Conservation (phyloP, 768 basidiomycete species). For the Leccinum subtestaceum region DNA sequence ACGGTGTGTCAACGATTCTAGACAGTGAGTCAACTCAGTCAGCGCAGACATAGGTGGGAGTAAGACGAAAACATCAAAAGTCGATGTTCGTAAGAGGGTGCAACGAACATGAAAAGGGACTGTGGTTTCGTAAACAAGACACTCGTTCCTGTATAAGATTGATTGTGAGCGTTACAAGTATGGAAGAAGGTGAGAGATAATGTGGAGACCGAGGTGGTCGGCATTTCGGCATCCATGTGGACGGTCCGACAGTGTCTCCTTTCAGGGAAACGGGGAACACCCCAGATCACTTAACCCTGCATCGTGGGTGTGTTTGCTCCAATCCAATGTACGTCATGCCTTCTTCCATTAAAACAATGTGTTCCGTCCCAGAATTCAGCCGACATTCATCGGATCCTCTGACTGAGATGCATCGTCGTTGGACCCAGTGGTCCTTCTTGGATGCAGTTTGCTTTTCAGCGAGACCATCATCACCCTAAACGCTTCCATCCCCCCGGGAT, state of each 20-base stretch:
- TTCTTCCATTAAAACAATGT: conserved; percentile 24
- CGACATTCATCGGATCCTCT: conserved; percentile 33
- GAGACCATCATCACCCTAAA: conserved; percentile 34
- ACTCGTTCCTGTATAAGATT: conserved; percentile 33
- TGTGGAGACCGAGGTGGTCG: conserved; percentile 33
- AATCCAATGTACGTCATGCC: conserved; percentile 13
- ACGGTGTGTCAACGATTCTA: conserved; percentile 22
- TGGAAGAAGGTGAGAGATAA: conserved; percentile 30
- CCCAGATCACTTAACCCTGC: conserved; percentile 27
- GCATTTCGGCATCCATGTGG: conserved; percentile 32
- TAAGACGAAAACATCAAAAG: conserved; percentile 16
- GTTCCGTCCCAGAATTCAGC: conserved; percentile 25
- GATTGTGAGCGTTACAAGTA: conserved; percentile 28
- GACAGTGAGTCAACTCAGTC: conserved; percentile 24
- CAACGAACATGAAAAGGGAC: conserved; percentile 19
- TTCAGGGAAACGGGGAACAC: conserved; percentile 18
- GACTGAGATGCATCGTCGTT: conserved; percentile 17
- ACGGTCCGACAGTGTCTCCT: neutral
- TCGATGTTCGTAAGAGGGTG: conserved; percentile 12
- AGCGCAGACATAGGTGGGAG: conserved; percentile 23
- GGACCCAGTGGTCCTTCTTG: conserved; percentile 18
- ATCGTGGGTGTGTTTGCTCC: conserved; percentile 25
- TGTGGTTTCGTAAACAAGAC: conserved; percentile 30
- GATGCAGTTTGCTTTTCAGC: conserved; percentile 28
- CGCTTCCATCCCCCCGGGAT: conserved; percentile 34